Evolutionary conservation across 2,329 filamentous ascomycete species (phyloP), one percentile per base, ranked within the genome.

Genomic region (Nemania sp.): DNA sequence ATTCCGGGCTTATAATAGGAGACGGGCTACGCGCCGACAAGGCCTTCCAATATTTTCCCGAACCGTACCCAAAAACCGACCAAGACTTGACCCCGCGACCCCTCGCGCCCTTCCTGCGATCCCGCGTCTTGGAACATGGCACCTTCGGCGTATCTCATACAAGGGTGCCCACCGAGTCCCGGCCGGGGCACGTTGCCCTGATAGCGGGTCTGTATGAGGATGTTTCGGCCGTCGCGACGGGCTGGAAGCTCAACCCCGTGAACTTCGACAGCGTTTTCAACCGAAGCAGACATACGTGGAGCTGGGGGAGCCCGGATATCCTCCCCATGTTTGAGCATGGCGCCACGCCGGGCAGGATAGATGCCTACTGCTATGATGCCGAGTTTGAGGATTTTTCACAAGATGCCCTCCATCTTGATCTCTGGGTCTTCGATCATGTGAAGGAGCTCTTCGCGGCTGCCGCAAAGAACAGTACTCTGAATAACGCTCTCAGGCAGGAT

Each of bases 201-300:
- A 99, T 99, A 70, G 95, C 95, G 6, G 95, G 95, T 4, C 79
- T 99, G 39, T 99, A 99, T 74, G 95, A 99, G 77, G 95, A 99
- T 80, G 95, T 99, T 1, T 98, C 95, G 35, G 90, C 95, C 2
- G 95, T 99, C 18, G 96, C 90, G 32, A 99, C 96, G 1, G 95
- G 95, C 15, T 99, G 95, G 95, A 98, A 99, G 78, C 80, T 97
- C 68, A 99, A 99, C 73, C 95, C 95, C 0, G 95, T 99, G 72
- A 90, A 98, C 73, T 99, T 99, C 72, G 95, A 99, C 78, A 98
- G 94, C 71, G 92, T 99, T 11, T 99, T 99, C 84, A 99, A 99
- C 75, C 87, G 91, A 64, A 98, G 94, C 73, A 83, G 89, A 47
- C 96, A 99, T 77, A 99, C 96, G 7, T 99, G 95, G 95, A 97